Conservation (phyloP, 495 filamentous ascomycete genomes). For the Bathelium albidoporum region DNA sequence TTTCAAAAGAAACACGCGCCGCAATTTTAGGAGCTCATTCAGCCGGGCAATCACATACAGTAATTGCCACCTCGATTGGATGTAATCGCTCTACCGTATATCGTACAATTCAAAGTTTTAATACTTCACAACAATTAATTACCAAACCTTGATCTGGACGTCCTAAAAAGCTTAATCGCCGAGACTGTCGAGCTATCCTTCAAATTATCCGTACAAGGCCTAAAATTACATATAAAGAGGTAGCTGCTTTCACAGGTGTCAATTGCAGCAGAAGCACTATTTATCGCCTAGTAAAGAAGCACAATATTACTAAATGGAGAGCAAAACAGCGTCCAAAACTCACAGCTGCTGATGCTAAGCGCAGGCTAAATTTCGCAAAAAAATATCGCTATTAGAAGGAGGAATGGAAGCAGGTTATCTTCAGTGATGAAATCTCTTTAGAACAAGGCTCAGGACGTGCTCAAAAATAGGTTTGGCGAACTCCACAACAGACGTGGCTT, state of each 20-base stretch:
- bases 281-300: slow-evolving; percentile 1
- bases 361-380: not conserved
- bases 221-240: not conserved
- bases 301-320: slow-evolving; percentile 5
- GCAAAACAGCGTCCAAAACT: slow-evolving; percentile 2
- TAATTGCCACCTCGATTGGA: too few species aligned
- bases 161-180: too few species aligned
- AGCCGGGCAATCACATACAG: too few species aligned
- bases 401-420: slow-evolving; percentile 2
- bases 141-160: too few species aligned
- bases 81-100: too few species aligned
- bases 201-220: not conserved
- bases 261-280: not conserved
- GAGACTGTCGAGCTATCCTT: too few species aligned
- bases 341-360: not conserved
- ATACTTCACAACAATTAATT: too few species aligned
- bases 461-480: slow-evolving; percentile 5
- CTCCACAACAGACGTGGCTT: not conserved
- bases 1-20: too few species aligned
- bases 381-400: not conserved
- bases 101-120: too few species aligned
- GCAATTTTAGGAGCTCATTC: too few species aligned
- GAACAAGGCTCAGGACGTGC: not conserved
- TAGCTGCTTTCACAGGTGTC: not conserved
- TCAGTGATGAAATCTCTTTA: slow-evolving; percentile 4